Evolutionary conservation across 257 asterid genomes (phyloP), one percentile per base, ranked within the genome.

Genomic region (Nicotiana knightiana): DNA sequence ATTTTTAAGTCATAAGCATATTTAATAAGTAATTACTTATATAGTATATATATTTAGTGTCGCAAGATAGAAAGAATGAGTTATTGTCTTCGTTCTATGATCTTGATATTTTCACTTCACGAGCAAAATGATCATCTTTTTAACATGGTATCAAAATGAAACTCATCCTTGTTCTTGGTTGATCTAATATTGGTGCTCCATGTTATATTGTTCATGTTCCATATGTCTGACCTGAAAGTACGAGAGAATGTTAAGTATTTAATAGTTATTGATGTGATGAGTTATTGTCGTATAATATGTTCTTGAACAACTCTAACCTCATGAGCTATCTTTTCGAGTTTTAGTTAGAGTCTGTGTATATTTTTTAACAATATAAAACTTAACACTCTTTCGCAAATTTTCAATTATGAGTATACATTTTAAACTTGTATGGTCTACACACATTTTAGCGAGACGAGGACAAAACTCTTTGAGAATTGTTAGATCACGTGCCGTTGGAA

Each of bases 401-500:
- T 70, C 21, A 11, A 71, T 13, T 46, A 73, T 3, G 39, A 24
- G 6, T 0, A 13, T 1, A 0, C 3, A 0, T 9, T 43, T 43
- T 13, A 48, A 76, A 77, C 39, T 59, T 81, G 81, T 67, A 63
- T 77, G 12, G 7, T 24, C 79, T 71, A 43, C 37, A 46, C 39
- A 71, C 61, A 71, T 24, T 6, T 73, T 48, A 7, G 62, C 26
- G 79, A 26, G 43, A 73, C 3, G 3, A 48, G 15, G 62, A 73
- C 62, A 73, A 46, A 18, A 32, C 24, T 61, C 65, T 63, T 15
- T 51, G 64, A 51, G 35, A 48, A 57, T 26, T 37, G 80, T 21
- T 76, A 48, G 67, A 68, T 46, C 83, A 67, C 77, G 83, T 81
- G 81, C 81, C 54, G 15, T 77, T 82, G 58, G 65, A 30, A 82